These are phyloP conservation scores for Macadamia tetraphylla DNA, from an alignment of 164 flowering plant species.

Conservation along the genomic window DNA sequence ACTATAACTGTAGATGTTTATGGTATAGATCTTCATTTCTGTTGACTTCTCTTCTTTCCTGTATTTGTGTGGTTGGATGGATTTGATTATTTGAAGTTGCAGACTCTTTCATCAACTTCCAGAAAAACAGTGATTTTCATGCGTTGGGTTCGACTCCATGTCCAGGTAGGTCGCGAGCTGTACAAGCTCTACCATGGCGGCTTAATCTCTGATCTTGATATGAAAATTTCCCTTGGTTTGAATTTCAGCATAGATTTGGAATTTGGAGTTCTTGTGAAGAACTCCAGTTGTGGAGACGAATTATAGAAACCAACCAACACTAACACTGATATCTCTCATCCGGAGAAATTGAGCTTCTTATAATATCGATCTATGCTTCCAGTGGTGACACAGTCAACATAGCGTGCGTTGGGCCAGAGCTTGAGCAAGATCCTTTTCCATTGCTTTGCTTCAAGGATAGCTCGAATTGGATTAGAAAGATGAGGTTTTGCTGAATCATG, in stretches of 20 bases:
- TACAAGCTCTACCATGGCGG: slow-evolving; percentile 17
- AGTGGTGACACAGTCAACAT: slow-evolving; percentile 32
- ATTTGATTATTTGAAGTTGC: too few species aligned
- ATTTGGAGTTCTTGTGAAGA: slow-evolving; percentile 32
- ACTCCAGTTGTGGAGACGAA: slow-evolving; percentile 41
- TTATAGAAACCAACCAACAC: slow-evolving; percentile 39
- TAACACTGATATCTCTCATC: slow-evolving; percentile 30
- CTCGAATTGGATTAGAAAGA: slow-evolving; percentile 25
- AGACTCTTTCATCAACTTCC: slow-evolving; percentile 17
- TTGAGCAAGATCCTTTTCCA: slow-evolving; percentile 34
- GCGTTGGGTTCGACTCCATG: slow-evolving; percentile 21
- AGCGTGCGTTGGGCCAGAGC: slow-evolving; percentile 45
- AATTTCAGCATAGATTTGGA: slow-evolving; percentile 29
- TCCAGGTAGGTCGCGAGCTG: slow-evolving; percentile 34
- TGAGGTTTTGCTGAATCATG: slow-evolving; percentile 18
- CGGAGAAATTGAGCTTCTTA: slow-evolving; percentile 30
- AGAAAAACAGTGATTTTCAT: slow-evolving; percentile 24
- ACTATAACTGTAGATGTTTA: too few species aligned
- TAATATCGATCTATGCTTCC: slow-evolving; percentile 50
- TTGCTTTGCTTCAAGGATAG: slow-evolving; percentile 18
- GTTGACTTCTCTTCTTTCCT: background rate
- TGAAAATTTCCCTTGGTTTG: slow-evolving; percentile 34
- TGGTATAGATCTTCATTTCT: too few species aligned
- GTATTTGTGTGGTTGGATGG: background rate
- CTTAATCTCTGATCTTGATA: slow-evolving; percentile 6